A percentile compares a stretch with the other conserved stretches of the same genome.
Conservation (phyloP, 306 rosid genomes). For the Geum urbanum region DNA sequence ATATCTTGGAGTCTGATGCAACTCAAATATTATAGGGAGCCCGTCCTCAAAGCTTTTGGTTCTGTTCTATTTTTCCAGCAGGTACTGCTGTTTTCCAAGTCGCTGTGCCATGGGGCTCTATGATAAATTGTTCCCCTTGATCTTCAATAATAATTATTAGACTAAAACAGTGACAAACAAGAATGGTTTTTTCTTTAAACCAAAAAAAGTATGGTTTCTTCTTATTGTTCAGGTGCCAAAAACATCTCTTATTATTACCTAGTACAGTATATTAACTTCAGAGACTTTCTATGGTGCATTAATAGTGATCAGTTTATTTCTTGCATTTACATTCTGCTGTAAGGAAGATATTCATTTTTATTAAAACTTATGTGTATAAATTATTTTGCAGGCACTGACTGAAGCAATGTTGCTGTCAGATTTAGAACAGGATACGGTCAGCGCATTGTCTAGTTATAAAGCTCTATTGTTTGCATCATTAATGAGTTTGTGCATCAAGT, state of each 20-base stretch:
- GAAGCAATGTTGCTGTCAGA: constrained; percentile 91
- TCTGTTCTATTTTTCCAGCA: not conserved
- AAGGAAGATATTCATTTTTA: constrained; percentile 11
- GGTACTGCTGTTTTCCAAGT: not conserved
- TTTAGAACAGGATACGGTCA: constrained; percentile 77
- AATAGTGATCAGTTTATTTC: not conserved
- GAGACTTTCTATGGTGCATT: not conserved
- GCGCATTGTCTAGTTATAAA: constrained; percentile 20
- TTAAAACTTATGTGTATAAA: constrained; percentile 11
- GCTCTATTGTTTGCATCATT: constrained; percentile 17
- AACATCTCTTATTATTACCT: not conserved
- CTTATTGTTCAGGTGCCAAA: not conserved
- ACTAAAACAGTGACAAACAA: not conserved
- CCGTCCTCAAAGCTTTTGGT: not conserved
- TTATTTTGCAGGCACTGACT: constrained; percentile 64
- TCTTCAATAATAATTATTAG: not conserved
- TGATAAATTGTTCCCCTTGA: not conserved
- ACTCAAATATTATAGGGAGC: not conserved
- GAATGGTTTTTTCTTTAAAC: not conserved
- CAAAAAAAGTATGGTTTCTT: not conserved
- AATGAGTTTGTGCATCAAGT: constrained; percentile 15
- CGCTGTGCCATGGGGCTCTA: not conserved
- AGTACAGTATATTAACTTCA: not conserved
- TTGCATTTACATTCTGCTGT: constrained; percentile 5
- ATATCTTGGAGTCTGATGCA: not conserved